Evolutionary conservation across 2,329 filamentous ascomycete species (phyloP).

Genomic region (Xylaria hypoxylon): DNA sequence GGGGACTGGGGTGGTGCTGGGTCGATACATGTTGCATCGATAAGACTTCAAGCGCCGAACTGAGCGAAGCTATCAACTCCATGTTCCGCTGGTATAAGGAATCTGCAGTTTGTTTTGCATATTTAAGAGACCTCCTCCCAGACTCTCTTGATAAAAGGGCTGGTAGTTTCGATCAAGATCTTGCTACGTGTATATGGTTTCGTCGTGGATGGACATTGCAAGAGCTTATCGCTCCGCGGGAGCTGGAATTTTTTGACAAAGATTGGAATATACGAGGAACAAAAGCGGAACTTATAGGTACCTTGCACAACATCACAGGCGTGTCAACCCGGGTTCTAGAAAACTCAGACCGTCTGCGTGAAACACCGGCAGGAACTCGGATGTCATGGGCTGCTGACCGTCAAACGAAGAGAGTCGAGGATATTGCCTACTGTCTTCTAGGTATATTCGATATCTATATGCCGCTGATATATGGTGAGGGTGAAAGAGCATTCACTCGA

Average conservation of each 20-base stretch:
- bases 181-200: conserved; percentile 27
- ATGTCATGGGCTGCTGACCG: conserved; percentile 32
- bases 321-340: conserved; percentile 14
- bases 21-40: conserved; percentile 36
- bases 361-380: conserved; percentile 5
- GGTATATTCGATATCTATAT: conserved; percentile 34
- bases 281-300: conserved; percentile 15
- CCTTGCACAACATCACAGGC: conserved; percentile 20
- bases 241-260: conserved; percentile 19
- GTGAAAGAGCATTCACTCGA: conserved; percentile 24
- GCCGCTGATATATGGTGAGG: conserved; percentile 34
- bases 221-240: conserved; percentile 31
- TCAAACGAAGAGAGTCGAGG: conserved; percentile 28
- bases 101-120: conserved; percentile 27
- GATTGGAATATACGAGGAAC: conserved; percentile 25
- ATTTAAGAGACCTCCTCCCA: conserved; percentile 15
- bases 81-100: conserved; percentile 35
- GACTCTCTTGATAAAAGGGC: neutral
- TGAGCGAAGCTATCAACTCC: conserved; percentile 36
- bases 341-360: conserved; percentile 11
- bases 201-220: conserved; percentile 35
- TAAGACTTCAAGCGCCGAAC: conserved; percentile 31
- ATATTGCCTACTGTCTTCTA: conserved; percentile 33
- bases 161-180: neutral
- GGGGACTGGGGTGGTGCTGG: conserved; percentile 23